Conservation (phyloP, 495 filamentous ascomycete species). For the Aspergillus kassunensis region DNA sequence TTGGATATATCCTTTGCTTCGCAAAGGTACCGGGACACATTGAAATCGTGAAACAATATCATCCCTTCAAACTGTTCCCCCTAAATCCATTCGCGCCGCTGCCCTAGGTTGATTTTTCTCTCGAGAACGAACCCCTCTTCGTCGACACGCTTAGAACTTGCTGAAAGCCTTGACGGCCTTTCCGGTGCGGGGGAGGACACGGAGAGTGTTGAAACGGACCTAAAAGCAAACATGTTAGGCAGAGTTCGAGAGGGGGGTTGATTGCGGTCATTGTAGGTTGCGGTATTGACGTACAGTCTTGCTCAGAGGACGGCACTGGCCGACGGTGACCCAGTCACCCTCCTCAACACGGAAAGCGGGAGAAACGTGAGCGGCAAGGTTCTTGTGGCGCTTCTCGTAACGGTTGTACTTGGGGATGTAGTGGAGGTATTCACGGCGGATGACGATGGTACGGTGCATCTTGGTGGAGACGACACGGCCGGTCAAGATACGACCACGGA, state of each 20-base stretch:
- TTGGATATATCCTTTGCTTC: constrained; percentile 47
- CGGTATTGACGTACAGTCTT: constrained; percentile 83
- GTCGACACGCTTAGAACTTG: constrained; percentile 77
- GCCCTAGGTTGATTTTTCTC: constrained; percentile 38
- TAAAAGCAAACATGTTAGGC: constrained; percentile 35
- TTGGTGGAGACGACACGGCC: constrained; percentile 98
- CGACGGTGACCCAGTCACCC: constrained; percentile 97
- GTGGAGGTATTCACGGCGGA: constrained; percentile 99
- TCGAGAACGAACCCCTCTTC: constrained; percentile 32
- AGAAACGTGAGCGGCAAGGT: constrained; percentile 96
- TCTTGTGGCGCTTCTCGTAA: constrained; percentile 99
- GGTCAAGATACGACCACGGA: constrained; percentile 99
- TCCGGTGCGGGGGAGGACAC: constrained; percentile 91
- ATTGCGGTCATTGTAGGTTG: background rate
- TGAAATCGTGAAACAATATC: constrained; percentile 50
- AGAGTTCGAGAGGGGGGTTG: background rate
- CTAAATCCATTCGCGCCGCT: constrained; percentile 45
- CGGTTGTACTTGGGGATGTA: constrained; percentile 97
- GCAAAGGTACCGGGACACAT: constrained; percentile 48
- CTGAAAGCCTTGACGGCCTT: constrained; percentile 95
- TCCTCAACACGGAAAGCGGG: constrained; percentile 99
- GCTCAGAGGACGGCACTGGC: constrained; percentile 95
- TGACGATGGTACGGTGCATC: constrained; percentile 99
- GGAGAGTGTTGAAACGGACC: constrained; percentile 99
- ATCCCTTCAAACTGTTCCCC: constrained; percentile 39